These are phyloP conservation scores for Elongisporangium prolatum DNA, from an alignment of 352 stramenopile genomes.

Conservation along the genomic window DNA sequence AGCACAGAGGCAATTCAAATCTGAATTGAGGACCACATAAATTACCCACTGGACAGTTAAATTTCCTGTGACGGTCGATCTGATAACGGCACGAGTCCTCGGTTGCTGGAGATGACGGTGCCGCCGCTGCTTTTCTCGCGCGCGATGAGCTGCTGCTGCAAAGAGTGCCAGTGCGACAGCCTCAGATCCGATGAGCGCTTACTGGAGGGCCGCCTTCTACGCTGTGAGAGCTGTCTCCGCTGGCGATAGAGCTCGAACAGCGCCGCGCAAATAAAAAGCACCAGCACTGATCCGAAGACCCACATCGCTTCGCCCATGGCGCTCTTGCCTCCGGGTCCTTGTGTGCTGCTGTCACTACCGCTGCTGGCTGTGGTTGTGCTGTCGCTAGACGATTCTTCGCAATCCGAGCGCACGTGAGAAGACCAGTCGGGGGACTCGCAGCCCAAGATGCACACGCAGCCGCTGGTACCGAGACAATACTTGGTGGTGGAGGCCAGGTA, in stretches of 20 bases:
- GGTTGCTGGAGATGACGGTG: not conserved
- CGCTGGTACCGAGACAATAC: constrained; percentile 29
- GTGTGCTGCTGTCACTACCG: not conserved
- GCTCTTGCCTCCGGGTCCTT: not conserved
- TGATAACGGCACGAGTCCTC: not conserved
- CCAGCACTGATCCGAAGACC: constrained; percentile 7
- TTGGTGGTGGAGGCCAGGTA: constrained; percentile 44
- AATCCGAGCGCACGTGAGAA: constrained; percentile 12
- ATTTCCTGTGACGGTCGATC: not conserved
- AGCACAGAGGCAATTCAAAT: not conserved
- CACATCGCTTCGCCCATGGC: not conserved
- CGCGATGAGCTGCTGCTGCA: constrained; percentile 29
- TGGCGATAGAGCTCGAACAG: constrained; percentile 11
- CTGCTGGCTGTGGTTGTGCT: not conserved
- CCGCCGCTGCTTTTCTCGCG: constrained; percentile 14
- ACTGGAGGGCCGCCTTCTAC: not conserved
- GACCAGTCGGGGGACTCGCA: constrained; percentile 32
- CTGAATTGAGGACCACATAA: not conserved
- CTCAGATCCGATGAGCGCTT: constrained; percentile 7
- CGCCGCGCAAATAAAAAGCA: constrained; percentile 8
- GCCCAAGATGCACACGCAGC: constrained; percentile 48
- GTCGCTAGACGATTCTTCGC: constrained; percentile 10
- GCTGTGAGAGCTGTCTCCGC: constrained; percentile 1
- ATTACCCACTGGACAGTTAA: not conserved
- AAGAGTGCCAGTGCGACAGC: constrained; percentile 23